Base-by-base conservation (phyloP, 164 flowering plant species). In the Vitis cinerea region DNA sequence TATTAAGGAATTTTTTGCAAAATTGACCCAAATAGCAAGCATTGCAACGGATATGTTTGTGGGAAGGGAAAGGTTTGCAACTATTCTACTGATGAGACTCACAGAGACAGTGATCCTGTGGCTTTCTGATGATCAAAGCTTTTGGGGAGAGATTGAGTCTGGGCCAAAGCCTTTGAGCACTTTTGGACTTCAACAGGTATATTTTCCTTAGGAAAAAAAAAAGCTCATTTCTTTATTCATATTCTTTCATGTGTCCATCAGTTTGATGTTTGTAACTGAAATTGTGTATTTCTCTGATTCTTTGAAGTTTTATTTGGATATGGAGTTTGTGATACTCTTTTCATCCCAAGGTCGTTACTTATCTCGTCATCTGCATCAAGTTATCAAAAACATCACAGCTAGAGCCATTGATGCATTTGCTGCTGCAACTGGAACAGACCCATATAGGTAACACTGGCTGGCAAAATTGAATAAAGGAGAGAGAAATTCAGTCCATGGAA, bases 51-150 rank as follows among this genome's bases (percentile, higher is more conserved):
- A 93, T 48, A 85, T 96, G 92, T 96, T 96, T 80, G 91, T 89
- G 19, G 99, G 99, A 30, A 81, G 97, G 79, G 98, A 96, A 75
- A 83, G 99, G 55, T 96, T 90, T 87, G 94, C 89, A 13, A 90
- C 98, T 2, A 54, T 96, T 23, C 80, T 96, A 50, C 68, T 96
- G 72, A 94, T 96, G 94, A 92, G 96, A 76, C 87, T 96, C 51
- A 88, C 93, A 55, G 99, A 96, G 73, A 90, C 99, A 2, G 93
- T 96, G 70, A 88, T 96, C 79, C 75, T 96, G 48, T 96, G 90
- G 90, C 86, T 96, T 70, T 90, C 98, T 52, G 86, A 93, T 58
- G 99, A 96, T 69, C 95, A 93, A 76, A 81, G 70, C 80, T 96
- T 96, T 72, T 93, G 99, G 99, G 95, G 88, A 72, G 97, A 93